phyloP scores from a whole-genome alignment of 805 yeast species.

The Yamadazyma sp. region DNA sequence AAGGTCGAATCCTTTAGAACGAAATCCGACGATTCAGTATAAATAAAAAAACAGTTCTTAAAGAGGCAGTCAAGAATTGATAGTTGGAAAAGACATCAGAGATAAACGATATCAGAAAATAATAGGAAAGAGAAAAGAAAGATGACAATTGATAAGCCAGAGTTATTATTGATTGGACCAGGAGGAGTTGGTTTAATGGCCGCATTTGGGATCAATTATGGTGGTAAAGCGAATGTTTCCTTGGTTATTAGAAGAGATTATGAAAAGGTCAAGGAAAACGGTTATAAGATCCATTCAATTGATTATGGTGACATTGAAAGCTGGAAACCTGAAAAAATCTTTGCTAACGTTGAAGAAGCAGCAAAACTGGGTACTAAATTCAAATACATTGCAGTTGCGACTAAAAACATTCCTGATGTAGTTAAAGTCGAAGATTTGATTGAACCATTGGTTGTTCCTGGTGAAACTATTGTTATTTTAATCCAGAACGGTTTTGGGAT shows the following conservation, averaged over 20 bases:
- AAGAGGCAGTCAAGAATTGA: no score
- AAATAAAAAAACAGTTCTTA: no score
- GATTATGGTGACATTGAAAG: constrained; percentile 24
- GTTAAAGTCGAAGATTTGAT: constrained; percentile 16
- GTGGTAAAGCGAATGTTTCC: constrained; percentile 24
- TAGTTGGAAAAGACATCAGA: no score
- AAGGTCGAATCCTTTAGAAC: no score
- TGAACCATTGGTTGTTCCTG: constrained; percentile 6
- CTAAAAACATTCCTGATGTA: constrained; percentile 30
- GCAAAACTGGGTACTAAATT: constrained; percentile 20
- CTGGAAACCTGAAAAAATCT: constrained; percentile 24
- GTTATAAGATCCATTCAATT: constrained; percentile 29
- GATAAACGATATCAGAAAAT: neutral
- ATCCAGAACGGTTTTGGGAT: constrained; percentile 27
- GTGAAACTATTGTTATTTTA: constrained; percentile 20
- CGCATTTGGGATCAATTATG: constrained; percentile 25
- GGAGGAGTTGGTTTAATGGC: constrained; percentile 38
- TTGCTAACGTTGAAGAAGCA: constrained; percentile 24
- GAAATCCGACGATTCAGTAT: no score
- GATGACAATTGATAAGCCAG: constrained; percentile 3
- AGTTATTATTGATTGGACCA: constrained; percentile 22
- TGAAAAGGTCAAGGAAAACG: constrained; percentile 22
- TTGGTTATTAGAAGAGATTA: constrained; percentile 32
- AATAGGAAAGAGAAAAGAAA: no score
- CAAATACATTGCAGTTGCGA: constrained; percentile 31